phyloP scores from a whole-genome alignment of 805 yeast species.

The Komagataella pastoris region DNA sequence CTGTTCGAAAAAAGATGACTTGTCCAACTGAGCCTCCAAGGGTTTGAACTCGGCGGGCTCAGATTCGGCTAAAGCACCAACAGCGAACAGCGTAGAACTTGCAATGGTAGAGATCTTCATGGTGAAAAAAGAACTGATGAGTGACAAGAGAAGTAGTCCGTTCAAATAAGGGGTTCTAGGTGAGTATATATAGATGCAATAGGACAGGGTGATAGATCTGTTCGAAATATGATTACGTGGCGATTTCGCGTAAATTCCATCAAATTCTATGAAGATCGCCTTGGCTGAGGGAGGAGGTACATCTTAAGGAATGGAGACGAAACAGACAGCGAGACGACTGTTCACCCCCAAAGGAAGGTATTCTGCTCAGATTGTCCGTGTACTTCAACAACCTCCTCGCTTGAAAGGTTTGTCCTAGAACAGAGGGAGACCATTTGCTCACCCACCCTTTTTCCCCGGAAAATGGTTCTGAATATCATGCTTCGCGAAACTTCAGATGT shows the following conservation, averaged over 20 bases:
- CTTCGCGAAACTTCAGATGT: neutral
- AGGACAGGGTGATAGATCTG: neutral
- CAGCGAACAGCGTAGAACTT: neutral
- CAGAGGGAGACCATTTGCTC: too few relatives aligned
- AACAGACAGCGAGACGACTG: too few relatives aligned
- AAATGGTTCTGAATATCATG: too few relatives aligned
- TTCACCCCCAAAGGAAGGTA: too few relatives aligned
- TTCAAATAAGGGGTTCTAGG: neutral
- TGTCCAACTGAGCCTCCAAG: neutral
- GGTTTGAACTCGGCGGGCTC: neutral
- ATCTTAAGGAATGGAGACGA: too few relatives aligned
- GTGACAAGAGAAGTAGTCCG: neutral
- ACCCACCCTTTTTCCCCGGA: neutral
- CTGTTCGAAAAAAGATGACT: conserved; percentile 39
- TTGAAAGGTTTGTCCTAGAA: neutral
- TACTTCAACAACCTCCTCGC: neutral
- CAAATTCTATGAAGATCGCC: neutral
- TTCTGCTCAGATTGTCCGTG: neutral
- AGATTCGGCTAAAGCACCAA: neutral
- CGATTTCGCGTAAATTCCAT: neutral
- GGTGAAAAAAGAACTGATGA: neutral
- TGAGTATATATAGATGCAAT: neutral
- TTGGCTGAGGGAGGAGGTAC: too few relatives aligned
- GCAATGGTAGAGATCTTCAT: neutral
- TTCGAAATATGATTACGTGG: neutral